phyloP scores from a whole-genome alignment of 164 flowering plant genomes.

The Magnolia officinalis region DNA sequence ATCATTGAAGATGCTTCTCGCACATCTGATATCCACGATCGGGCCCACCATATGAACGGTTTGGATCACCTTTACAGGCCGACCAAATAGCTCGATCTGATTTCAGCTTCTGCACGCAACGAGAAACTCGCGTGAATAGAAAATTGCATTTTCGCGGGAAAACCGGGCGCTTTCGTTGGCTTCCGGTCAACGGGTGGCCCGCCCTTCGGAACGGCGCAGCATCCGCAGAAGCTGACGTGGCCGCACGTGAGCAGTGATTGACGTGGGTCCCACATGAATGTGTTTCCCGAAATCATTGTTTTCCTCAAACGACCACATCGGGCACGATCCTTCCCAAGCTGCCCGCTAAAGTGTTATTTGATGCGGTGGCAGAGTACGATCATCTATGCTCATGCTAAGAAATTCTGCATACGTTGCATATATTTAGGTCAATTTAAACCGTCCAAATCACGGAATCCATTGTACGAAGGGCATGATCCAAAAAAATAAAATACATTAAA shows the following conservation, averaged over 20 bases:
- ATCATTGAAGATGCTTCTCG: too few species aligned
- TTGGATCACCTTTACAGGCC: not conserved
- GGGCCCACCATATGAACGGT: not conserved
- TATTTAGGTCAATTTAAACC: too few species aligned
- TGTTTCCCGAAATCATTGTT: not conserved
- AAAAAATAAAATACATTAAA: too few species aligned
- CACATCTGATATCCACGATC: too few species aligned
- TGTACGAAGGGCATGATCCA: not conserved
- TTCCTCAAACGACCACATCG: not conserved
- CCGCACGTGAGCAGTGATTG: constrained; percentile 33
- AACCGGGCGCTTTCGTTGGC: not conserved
- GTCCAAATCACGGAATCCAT: not conserved
- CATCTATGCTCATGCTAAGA: too few species aligned
- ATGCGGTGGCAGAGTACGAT: too few species aligned
- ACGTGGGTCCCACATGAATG: constrained; percentile 11
- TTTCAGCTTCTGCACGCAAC: not conserved
- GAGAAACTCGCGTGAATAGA: not conserved
- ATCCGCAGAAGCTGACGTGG: constrained; percentile 27
- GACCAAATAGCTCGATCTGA: not conserved
- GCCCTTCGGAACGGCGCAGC: constrained; percentile 41
- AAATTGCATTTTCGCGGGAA: not conserved
- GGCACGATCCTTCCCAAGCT: too few species aligned
- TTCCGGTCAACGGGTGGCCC: constrained; percentile 23
- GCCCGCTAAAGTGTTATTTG: too few species aligned
- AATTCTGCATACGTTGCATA: too few species aligned